A percentile compares a stretch with the other conserved stretches of the same genome.
These are phyloP conservation scores for Xanthoconium stramineum DNA, from an alignment of 768 basidiomycete species.

Conservation along the genomic window DNA sequence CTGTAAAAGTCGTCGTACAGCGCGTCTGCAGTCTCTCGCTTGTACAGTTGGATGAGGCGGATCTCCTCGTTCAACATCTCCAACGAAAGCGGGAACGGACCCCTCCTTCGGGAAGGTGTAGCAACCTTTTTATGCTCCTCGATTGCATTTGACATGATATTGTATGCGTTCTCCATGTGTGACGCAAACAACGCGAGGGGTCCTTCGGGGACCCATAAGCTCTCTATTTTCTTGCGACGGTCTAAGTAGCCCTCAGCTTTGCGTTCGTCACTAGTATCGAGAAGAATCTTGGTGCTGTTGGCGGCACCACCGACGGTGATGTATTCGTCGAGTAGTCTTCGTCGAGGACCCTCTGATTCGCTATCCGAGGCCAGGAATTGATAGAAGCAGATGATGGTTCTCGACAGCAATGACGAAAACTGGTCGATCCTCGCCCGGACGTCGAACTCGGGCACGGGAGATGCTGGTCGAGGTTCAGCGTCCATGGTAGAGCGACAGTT, in stretches of 20 bases:
- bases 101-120: conserved; percentile 12
- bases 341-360: conserved; percentile 20
- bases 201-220: conserved; percentile 17
- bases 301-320: conserved; percentile 27
- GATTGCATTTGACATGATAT: conserved; percentile 21
- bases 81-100: conserved; percentile 21
- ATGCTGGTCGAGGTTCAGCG: neutral
- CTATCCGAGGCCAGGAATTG: conserved; percentile 27
- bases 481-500: conserved; percentile 9
- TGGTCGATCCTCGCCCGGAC: conserved; percentile 22
- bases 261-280: conserved; percentile 22
- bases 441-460: conserved; percentile 10
- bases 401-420: conserved; percentile 19
- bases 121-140: conserved; percentile 16
- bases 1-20: conserved; percentile 22
- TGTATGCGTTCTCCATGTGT: conserved; percentile 19
- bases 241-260: conserved; percentile 21
- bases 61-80: conserved; percentile 25
- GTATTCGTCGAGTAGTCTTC: conserved; percentile 25
- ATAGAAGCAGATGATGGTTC: conserved; percentile 26
- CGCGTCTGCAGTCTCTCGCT: conserved; percentile 10
- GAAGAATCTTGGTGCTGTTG: conserved; percentile 23
- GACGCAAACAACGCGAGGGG: conserved; percentile 17
- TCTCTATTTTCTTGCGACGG: conserved; percentile 19
- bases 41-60: conserved; percentile 20